Percentiles rank a stretch among this genome's conserved stretches.
Conservation (phyloP, 2,329 filamentous ascomycete species). For the Diaporthe capsici region DNA sequence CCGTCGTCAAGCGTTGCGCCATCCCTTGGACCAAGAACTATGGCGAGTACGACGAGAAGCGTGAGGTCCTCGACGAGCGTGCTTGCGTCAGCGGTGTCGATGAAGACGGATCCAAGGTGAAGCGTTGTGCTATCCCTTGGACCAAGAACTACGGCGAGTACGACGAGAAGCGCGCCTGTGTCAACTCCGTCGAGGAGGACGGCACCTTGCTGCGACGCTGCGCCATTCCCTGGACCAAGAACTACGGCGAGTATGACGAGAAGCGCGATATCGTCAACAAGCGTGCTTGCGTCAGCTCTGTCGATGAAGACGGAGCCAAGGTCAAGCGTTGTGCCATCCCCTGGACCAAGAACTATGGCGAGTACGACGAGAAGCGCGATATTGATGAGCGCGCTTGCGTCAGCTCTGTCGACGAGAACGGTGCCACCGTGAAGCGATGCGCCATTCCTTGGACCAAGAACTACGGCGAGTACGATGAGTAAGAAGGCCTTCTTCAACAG, state of each 20-base stretch:
- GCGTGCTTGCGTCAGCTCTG: background rate
- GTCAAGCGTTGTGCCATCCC: background rate
- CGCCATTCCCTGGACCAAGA: background rate
- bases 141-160: background rate
- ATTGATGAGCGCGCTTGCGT: background rate
- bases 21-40: slow-evolving; percentile 2
- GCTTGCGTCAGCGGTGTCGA: background rate
- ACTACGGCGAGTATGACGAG: background rate
- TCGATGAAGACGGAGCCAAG: background rate
- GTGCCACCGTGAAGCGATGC: background rate
- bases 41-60: background rate
- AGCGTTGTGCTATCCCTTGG: background rate
- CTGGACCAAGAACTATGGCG: slow-evolving; percentile 5
- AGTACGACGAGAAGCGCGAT: background rate
- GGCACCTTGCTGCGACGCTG: background rate
- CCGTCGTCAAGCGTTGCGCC: background rate
- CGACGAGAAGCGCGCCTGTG: background rate
- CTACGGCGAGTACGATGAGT: background rate
- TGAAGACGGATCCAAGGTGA: background rate
- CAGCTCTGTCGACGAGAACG: background rate
- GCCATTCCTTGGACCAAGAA: background rate
- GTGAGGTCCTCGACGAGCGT: slow-evolving; percentile 1
- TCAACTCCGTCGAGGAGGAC: background rate
- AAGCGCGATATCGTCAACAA: background rate
- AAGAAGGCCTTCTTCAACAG: background rate